These are phyloP conservation scores for Sapria himalayana DNA, from an alignment of 345 rosid genomes.

Conservation along the genomic window DNA sequence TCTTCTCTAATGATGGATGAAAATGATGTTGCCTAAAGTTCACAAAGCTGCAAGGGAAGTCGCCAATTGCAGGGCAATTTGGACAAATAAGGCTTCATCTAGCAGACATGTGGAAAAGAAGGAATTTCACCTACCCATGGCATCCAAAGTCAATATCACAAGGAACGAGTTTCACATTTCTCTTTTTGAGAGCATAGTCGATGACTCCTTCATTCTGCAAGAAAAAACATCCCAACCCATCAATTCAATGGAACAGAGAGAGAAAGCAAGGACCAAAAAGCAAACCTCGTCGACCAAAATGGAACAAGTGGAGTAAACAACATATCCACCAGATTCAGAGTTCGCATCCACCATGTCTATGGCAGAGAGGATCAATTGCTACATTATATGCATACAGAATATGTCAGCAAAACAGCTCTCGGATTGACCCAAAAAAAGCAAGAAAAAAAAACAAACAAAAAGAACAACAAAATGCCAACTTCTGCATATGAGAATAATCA, in stretches of 20 bases:
- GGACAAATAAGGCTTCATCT: too few species aligned
- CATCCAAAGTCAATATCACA: conserved; percentile 79
- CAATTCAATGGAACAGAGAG: too few species aligned
- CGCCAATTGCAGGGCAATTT: too few species aligned
- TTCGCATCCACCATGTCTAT: conserved; percentile 84
- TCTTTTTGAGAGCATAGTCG: conserved; percentile 58
- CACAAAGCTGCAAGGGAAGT: conserved; percentile 20
- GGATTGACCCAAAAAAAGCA: too few species aligned
- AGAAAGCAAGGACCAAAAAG: conserved; percentile 1
- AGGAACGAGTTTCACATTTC: conserved; percentile 81
- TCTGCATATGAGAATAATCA: too few species aligned
- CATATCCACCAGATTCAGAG: conserved; percentile 75
- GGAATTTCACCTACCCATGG: conserved; percentile 72
- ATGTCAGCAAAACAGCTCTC: too few species aligned
- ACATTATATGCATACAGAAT: conserved; percentile 2
- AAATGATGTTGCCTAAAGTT: conserved; percentile 51
- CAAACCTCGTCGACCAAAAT: conserved; percentile 79
- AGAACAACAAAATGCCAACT: too few species aligned
- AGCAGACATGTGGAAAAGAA: too few species aligned
- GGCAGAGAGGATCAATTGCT: conserved; percentile 87
- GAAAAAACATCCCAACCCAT: neutral
- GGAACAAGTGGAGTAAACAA: conserved; percentile 90
- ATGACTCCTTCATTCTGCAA: conserved; percentile 83
- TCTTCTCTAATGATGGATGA: conserved; percentile 56
- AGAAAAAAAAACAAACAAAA: too few species aligned